Evolutionary conservation across 768 basidiomycete genomes (phyloP).

Genomic region (Podaxis sp.): DNA sequence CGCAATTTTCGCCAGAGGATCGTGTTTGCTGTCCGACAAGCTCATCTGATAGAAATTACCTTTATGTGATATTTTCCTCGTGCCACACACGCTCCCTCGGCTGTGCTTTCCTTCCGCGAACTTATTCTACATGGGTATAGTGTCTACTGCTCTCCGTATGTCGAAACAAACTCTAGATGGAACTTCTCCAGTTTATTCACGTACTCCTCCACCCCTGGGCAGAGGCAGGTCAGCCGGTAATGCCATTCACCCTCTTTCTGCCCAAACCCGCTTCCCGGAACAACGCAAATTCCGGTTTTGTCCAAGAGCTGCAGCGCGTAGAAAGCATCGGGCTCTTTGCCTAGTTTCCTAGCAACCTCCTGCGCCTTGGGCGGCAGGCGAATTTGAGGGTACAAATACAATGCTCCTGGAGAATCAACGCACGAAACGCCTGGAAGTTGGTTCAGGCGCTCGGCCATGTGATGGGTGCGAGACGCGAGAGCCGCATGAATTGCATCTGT

Average conservation of each 20-base stretch:
- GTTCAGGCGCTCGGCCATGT: slow-evolving; percentile 82
- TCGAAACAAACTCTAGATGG: slow-evolving; percentile 35
- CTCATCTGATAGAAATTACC: slow-evolving; percentile 13
- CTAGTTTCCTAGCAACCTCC: slow-evolving; percentile 65
- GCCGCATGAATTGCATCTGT: slow-evolving; percentile 77
- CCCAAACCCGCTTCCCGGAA: slow-evolving; percentile 93
- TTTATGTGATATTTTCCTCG: slow-evolving; percentile 11
- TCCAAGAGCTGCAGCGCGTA: slow-evolving; percentile 86
- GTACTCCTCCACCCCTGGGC: slow-evolving; percentile 93
- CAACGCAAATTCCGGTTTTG: slow-evolving; percentile 89
- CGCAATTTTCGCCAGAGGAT: slow-evolving; percentile 40
- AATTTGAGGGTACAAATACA: slow-evolving; percentile 92
- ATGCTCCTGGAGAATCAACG: slow-evolving; percentile 85
- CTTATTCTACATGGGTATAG: background rate
- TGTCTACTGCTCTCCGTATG: slow-evolving; percentile 27
- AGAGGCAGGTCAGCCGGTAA: slow-evolving; percentile 90
- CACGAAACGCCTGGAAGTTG: slow-evolving; percentile 85
- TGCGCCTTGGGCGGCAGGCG: slow-evolving; percentile 70
- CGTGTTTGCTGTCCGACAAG: slow-evolving; percentile 5
- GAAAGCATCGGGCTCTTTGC: slow-evolving; percentile 85
- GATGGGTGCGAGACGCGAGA: slow-evolving; percentile 64
- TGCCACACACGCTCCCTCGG: slow-evolving; percentile 6
- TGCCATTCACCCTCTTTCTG: slow-evolving; percentile 91
- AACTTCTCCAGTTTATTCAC: slow-evolving; percentile 73
- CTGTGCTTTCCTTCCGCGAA: too few relatives aligned